Base-by-base conservation (phyloP, 192 early-diverging fungal genomes). In the Linnemannia hyalina region DNA sequence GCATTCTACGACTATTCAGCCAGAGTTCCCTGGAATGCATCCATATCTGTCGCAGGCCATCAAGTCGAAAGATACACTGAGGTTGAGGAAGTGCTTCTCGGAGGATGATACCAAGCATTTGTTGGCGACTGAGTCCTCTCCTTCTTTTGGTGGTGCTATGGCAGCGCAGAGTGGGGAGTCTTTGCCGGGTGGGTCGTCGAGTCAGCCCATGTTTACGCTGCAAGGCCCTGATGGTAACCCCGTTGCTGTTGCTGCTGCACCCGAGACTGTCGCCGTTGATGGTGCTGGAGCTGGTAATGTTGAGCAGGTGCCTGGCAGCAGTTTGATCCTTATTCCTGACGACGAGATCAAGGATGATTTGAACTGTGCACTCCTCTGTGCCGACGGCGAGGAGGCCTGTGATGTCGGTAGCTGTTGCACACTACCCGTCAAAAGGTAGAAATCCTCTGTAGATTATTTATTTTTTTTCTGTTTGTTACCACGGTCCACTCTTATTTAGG, bases 1-100 rank as follows among this genome's bases (percentile, higher is more conserved):
- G 47, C 97, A 99, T 81, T 95, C 95, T 32, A 95, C 95, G 1
- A 98, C 97, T 4, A 94, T 98, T 57, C 97, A 98, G 88, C 97
- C 97, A 22, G 97, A 98, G 88, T 97, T 97, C 44, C 84, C 84
- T 22, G 54, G 79, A 0, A 86, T 86, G 84, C 69, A 85, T 38
- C 83, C 83, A 13, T 68, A 80, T 47, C 60, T 76, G 41, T 23
- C 74, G 4, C 77, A 78, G 65, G 44, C 38, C 3, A 26, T 68
- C 47, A 46, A 36, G 7, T 32, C 32, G 18, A 78, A 60, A 35
- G 35, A 44, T 47, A 54, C 57, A 0, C 46, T 77, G 29, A 23
- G 63, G 32, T 70, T 76, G 16, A 55, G 78, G 26, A 75, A 70
- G 3, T 13, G 2, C 29, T 23, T 44, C 10, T 77, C 69, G 3